A percentile compares a stretch with the other conserved stretches of the same genome.
These are phyloP conservation scores for Metarhizium album DNA, from an alignment of 2,329 filamentous ascomycete species.

Conservation along the genomic window DNA sequence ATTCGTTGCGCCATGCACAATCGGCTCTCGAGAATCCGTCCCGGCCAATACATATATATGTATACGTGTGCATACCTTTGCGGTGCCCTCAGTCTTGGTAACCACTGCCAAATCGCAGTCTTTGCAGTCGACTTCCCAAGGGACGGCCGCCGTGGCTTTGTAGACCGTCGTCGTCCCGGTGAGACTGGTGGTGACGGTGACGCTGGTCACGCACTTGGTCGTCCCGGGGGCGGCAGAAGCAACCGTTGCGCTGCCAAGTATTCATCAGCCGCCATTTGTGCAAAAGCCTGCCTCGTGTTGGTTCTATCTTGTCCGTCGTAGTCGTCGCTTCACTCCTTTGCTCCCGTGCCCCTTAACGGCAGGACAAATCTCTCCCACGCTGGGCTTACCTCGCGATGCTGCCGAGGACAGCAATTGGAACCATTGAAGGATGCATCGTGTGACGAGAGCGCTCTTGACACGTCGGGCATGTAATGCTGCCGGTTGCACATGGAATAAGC, in stretches of 20 bases:
- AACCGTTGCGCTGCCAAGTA: too few species aligned
- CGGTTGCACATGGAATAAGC: too few species aligned
- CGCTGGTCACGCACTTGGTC: not conserved
- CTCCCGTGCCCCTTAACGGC: too few species aligned
- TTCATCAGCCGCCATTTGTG: too few species aligned
- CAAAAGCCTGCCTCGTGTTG: too few species aligned
- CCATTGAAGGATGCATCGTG: not conserved
- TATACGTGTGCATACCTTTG: too few species aligned
- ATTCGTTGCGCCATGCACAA: not conserved
- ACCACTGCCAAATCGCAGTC: not conserved
- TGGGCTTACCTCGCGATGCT: not conserved
- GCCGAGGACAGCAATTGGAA: not conserved
- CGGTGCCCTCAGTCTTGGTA: not conserved
- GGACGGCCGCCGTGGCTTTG: not conserved
- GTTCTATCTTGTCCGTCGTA: too few species aligned
- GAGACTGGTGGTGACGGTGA: not conserved
- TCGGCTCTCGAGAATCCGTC: not conserved
- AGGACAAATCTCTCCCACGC: too few species aligned
- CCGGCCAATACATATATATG: too few species aligned
- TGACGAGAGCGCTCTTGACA: too few species aligned
- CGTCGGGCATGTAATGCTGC: too few species aligned
- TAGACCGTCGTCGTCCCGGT: not conserved
- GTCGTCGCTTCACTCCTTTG: too few species aligned
- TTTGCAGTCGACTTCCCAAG: not conserved
- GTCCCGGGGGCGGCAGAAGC: not conserved